Evolutionary conservation across 2,329 filamentous ascomycete genomes (phyloP).

Genomic region (Penicillium thymicola): DNA sequence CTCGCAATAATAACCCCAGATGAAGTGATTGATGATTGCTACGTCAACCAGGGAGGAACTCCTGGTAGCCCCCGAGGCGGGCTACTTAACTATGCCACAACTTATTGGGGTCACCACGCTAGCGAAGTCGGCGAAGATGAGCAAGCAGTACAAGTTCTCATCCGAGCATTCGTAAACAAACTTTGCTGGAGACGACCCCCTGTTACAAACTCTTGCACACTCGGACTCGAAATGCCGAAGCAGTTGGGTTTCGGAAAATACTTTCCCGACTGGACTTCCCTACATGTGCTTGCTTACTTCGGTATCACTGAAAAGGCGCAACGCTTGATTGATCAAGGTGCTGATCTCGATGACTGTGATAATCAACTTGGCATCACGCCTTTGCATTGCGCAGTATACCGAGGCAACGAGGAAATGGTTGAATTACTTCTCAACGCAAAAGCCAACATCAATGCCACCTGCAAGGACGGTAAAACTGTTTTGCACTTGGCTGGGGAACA

Average conservation of each 20-base stretch:
- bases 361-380: constrained; percentile 27
- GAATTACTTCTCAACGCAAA: constrained; percentile 27
- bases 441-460: constrained; percentile 26
- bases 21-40: constrained; percentile 34
- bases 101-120: constrained; percentile 32
- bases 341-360: constrained; percentile 22
- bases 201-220: accelerated
- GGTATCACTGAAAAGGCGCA: constrained; percentile 25
- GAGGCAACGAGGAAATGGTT: constrained; percentile 32
- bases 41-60: constrained; percentile 13
- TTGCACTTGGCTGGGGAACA: constrained; percentile 28
- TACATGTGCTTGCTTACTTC: constrained; percentile 31
- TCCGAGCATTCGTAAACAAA: constrained; percentile 34
- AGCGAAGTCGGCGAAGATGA: constrained; percentile 29
- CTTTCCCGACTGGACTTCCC: constrained; percentile 26
- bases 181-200: constrained; percentile 31
- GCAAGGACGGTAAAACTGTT: constrained; percentile 29
- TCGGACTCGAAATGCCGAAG: constrained; percentile 11
- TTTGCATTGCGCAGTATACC: constrained; percentile 30
- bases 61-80: constrained; percentile 12
- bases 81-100: constrained; percentile 27
- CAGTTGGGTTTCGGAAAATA: constrained; percentile 29
- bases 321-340: constrained; percentile 27
- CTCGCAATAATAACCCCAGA: constrained; percentile 27
- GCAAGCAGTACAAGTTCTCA: constrained; percentile 30